phyloP scores from a whole-genome alignment of 2,329 filamentous ascomycete genomes.

The Fusarium sp. region DNA sequence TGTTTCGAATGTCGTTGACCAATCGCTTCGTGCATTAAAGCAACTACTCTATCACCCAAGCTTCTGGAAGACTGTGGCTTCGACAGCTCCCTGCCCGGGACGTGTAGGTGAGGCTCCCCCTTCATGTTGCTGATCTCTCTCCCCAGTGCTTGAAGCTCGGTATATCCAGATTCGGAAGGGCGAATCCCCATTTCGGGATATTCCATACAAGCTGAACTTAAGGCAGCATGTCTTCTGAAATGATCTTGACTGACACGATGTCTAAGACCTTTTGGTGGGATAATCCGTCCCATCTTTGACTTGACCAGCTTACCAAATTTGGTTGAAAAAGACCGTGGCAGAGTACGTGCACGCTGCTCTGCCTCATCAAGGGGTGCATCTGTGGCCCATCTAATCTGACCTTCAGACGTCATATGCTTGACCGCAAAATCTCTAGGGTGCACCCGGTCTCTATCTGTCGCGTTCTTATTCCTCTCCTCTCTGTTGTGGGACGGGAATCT shows the following conservation, averaged over 20 bases:
- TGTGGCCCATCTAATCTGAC: conserved; percentile 42
- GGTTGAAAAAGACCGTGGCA: conserved; percentile 43
- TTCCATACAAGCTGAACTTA: conserved; percentile 23
- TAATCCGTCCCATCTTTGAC: conserved; percentile 28
- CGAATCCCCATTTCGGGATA: conserved; percentile 41
- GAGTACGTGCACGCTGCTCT: background rate
- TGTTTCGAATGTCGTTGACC: conserved; percentile 10
- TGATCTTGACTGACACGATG: background rate
- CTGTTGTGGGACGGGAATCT: conserved; percentile 48
- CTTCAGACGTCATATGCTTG: conserved; percentile 28
- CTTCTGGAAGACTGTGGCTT: conserved; percentile 25
- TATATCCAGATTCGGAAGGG: conserved; percentile 35
- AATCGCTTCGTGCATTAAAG: conserved; percentile 27
- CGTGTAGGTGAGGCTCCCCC: background rate
- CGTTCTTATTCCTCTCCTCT: conserved; percentile 42
- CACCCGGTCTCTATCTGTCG: conserved; percentile 40
- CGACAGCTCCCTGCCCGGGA: background rate
- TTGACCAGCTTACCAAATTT: conserved; percentile 46
- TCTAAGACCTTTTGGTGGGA: conserved; percentile 5
- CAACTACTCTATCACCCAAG: conserved; percentile 34
- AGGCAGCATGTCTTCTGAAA: background rate
- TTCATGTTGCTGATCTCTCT: conserved; percentile 37
- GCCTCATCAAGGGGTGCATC: conserved; percentile 28
- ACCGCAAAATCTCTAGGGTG: conserved; percentile 46
- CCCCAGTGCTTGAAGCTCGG: conserved; percentile 35